Conservation (phyloP, 768 basidiomycete species). For the Boletus rufocinnamomeus region DNA sequence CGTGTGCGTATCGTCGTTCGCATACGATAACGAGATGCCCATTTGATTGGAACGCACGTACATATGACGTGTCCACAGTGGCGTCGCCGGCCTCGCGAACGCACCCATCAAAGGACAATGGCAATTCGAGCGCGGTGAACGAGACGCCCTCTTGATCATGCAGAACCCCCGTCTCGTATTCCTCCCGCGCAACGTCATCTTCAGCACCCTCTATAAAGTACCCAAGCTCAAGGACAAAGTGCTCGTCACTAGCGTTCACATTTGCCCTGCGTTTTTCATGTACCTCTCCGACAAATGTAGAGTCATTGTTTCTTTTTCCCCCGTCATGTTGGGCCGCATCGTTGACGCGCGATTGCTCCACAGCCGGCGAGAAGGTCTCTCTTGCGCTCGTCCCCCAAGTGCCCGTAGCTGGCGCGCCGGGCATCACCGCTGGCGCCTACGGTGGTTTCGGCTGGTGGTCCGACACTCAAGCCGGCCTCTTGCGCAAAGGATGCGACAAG, state of each 20-base stretch:
- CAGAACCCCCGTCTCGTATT: constrained; percentile 26
- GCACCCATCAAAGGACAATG: constrained; percentile 38
- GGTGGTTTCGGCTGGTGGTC: constrained; percentile 26
- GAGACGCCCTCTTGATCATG: constrained; percentile 41
- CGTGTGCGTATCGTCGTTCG: constrained; percentile 20
- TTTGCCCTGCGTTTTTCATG: constrained; percentile 38
- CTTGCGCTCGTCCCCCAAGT: constrained; percentile 21
- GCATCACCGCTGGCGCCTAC: constrained; percentile 14
- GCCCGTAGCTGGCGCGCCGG: constrained; percentile 15
- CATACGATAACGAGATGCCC: not conserved
- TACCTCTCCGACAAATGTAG: constrained; percentile 35
- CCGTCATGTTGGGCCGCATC: not conserved
- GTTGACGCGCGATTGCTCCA: not conserved
- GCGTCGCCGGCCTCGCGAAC: constrained; percentile 28
- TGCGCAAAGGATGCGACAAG: constrained; percentile 28
- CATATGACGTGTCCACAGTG: not conserved
- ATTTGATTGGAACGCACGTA: not conserved
- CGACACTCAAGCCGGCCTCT: constrained; percentile 18
- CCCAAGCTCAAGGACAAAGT: constrained; percentile 31
- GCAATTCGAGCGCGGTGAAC: constrained; percentile 35
- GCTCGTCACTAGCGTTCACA: constrained; percentile 35
- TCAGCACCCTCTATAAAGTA: constrained; percentile 27
- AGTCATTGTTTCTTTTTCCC: not conserved
- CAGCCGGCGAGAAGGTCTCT: constrained; percentile 29
- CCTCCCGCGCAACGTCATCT: constrained; percentile 24